Conservation (phyloP, 2,329 filamentous ascomycete genomes). For the Venturia pyrina region DNA sequence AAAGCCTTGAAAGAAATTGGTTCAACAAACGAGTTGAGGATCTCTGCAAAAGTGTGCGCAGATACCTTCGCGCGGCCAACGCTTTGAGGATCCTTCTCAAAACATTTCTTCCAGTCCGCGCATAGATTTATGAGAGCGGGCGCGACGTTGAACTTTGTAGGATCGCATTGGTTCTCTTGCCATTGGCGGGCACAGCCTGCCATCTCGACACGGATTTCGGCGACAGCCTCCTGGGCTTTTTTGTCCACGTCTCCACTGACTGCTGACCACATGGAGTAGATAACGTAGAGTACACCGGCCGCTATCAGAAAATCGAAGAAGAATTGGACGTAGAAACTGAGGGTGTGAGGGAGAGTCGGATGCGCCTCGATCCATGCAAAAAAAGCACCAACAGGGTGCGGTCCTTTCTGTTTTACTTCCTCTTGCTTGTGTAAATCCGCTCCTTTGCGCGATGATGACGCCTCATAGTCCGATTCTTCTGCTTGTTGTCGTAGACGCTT, state of each 20-base stretch:
- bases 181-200: conserved; percentile 64
- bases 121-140: conserved; percentile 68
- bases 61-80: conserved; percentile 73
- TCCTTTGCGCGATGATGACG: conserved; percentile 3
- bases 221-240: conserved; percentile 58
- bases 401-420: not conserved
- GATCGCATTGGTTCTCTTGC: conserved; percentile 63
- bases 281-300: conserved; percentile 47
- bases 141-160: conserved; percentile 42
- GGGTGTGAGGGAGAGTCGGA: conserved; percentile 53
- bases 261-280: conserved; percentile 59
- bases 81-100: conserved; percentile 69
- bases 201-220: conserved; percentile 62
- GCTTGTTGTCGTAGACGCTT: conserved; percentile 14
- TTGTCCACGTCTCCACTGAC: conserved; percentile 66
- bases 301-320: conserved; percentile 39
- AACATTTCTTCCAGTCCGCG: conserved; percentile 75
- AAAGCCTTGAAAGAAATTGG: conserved; percentile 79
- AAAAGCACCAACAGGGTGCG: conserved; percentile 29
- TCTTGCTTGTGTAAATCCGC: not conserved
- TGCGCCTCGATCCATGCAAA: conserved; percentile 55
- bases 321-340: conserved; percentile 58
- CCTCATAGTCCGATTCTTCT: conserved; percentile 13
- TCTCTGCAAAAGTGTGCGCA: conserved; percentile 79
- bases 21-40: conserved; percentile 89